A percentile compares a stretch with the other conserved stretches of the same genome.
Evolutionary conservation across 345 rosid genomes (phyloP).

Genomic region (Citrus maxima): DNA sequence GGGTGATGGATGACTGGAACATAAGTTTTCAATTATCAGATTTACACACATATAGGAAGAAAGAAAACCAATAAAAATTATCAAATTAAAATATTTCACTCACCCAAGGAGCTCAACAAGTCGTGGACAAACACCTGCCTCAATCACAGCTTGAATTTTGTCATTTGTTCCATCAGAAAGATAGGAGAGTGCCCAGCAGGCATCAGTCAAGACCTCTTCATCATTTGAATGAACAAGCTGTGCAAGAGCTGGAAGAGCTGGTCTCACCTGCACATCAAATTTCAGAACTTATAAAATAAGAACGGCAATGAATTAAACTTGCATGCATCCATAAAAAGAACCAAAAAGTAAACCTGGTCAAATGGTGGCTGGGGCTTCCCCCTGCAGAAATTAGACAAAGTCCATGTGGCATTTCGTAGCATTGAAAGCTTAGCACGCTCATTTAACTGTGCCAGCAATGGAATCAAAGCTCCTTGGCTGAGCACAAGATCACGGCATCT

Average conservation of each 20-base stretch:
- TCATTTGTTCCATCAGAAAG: constrained; percentile 97
- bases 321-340: neutral
- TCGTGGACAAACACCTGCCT: constrained; percentile 81
- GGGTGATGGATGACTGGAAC: constrained; percentile 70
- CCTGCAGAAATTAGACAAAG: constrained; percentile 88
- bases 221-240: constrained; percentile 83
- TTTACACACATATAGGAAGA: neutral
- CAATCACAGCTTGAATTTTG: constrained; percentile 93
- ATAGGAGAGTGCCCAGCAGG: constrained; percentile 98
- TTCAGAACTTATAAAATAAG: neutral
- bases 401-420: constrained; percentile 99
- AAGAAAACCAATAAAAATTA: neutral
- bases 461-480: constrained; percentile 60
- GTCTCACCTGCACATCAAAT: constrained; percentile 55
- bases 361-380: constrained; percentile 95
- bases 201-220: constrained; percentile 96
- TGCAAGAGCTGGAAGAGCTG: constrained; percentile 89
- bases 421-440: constrained; percentile 89
- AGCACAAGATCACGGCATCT: constrained; percentile 91
- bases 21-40: neutral
- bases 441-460: constrained; percentile 66
- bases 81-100: constrained; percentile 25
- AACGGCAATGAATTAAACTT: neutral
- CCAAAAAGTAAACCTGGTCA: constrained; percentile 55
- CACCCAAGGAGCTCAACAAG: constrained; percentile 82